These are phyloP conservation scores for Taphrina populina DNA, from an alignment of 1,139 yeast species.

Conservation along the genomic window DNA sequence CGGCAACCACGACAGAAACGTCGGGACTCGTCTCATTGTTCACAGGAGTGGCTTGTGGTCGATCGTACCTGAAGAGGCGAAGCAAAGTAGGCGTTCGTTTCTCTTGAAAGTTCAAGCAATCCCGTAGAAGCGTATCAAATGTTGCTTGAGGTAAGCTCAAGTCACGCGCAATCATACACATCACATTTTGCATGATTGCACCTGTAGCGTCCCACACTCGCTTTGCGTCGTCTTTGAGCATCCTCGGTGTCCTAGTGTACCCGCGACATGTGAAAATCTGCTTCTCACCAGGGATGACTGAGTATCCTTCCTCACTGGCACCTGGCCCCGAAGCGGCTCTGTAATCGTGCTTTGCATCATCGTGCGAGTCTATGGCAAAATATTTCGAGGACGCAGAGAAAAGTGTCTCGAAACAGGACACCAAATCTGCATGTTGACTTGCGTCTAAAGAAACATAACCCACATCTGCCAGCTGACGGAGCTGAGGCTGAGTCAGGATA, in stretches of 20 bases:
- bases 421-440: neutral
- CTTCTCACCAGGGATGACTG: slow-evolving; percentile 7
- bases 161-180: neutral
- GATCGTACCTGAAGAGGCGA: slow-evolving; percentile 9
- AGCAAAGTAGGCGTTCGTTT: slow-evolving; percentile 10
- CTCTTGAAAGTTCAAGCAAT: slow-evolving; percentile 4
- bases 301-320: slow-evolving; percentile 20
- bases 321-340: slow-evolving; percentile 6
- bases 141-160: neutral
- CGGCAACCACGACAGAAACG: slow-evolving; percentile 1
- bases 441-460: slow-evolving; percentile 4
- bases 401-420: neutral
- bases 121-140: neutral
- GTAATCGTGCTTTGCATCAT: slow-evolving; percentile 1
- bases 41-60: slow-evolving; percentile 6
- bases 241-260: slow-evolving; percentile 1
- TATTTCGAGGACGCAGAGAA: slow-evolving; percentile 2
- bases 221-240: neutral
- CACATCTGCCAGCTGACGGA: neutral
- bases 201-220: slow-evolving; percentile 11
- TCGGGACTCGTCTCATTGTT: neutral
- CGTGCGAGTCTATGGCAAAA: neutral
- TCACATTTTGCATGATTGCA: neutral
- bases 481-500: too few relatives aligned
- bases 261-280: slow-evolving; percentile 12